A percentile compares a stretch with the other conserved stretches of the same genome.
phyloP scores from a whole-genome alignment of 495 filamentous ascomycete genomes.

The Mytilinidion resinicola region DNA sequence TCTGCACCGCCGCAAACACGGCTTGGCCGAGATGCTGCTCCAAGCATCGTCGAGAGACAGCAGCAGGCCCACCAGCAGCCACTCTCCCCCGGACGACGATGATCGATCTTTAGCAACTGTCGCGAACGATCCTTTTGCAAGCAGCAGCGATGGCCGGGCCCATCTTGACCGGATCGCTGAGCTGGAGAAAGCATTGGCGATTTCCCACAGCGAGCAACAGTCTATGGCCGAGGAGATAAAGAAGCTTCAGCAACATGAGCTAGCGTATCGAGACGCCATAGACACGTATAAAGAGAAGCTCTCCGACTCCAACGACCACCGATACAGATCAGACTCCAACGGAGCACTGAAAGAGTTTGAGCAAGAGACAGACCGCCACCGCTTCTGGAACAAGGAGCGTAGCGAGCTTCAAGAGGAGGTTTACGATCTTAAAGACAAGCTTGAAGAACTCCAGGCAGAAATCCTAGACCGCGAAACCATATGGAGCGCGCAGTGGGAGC shows the following conservation, averaged over 20 bases:
- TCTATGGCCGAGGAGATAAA: constrained; percentile 21
- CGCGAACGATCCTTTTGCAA: neutral
- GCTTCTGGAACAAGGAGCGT: constrained; percentile 3
- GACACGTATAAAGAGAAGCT: constrained; percentile 19
- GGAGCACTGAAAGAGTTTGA: constrained; percentile 3
- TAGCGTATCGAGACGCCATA: constrained; percentile 15
- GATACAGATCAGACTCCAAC: neutral
- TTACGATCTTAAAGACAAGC: constrained; percentile 17
- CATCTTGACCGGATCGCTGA: constrained; percentile 15
- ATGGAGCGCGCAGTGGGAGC: constrained; percentile 2
- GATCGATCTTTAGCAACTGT: neutral
- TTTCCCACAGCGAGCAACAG: constrained; percentile 16
- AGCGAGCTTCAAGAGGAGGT: constrained; percentile 13
- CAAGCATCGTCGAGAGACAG: constrained; percentile 7
- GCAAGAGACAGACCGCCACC: constrained; percentile 1
- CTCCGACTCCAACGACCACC: neutral
- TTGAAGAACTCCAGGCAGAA: constrained; percentile 19
- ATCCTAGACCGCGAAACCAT: constrained; percentile 6
- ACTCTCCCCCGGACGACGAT: constrained; percentile 4
- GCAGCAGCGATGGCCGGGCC: constrained; percentile 10
- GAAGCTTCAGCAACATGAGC: constrained; percentile 8
- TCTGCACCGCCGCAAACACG: constrained; percentile 20
- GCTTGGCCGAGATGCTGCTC: constrained; percentile 21
- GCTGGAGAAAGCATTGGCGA: constrained; percentile 19
- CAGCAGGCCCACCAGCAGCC: neutral